These are phyloP conservation scores for Phytophthora tentaculata DNA, from an alignment of 352 stramenopile species.

Conservation along the genomic window DNA sequence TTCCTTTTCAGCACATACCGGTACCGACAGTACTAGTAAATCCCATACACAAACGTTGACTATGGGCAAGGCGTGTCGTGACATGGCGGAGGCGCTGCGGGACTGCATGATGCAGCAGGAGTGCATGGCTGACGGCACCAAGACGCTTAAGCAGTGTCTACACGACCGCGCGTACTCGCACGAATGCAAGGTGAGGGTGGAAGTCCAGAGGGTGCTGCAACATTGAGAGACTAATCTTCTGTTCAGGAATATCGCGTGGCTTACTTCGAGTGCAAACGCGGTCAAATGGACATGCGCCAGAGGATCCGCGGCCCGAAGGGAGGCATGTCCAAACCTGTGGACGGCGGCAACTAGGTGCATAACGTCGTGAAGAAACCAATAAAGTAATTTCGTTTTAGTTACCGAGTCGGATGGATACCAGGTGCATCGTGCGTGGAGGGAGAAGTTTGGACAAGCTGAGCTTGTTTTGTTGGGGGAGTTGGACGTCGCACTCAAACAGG, in stretches of 20 bases:
- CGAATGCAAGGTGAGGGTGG: conserved; percentile 64
- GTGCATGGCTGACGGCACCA: conserved; percentile 80
- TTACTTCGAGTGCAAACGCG: conserved; percentile 89
- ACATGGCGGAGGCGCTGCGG: conserved; percentile 82
- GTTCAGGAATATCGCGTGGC: conserved; percentile 71
- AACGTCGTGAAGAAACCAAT: neutral
- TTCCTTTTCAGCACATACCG: too few species aligned
- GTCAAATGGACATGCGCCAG: conserved; percentile 86
- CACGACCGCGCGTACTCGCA: conserved; percentile 65
- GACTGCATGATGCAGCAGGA: conserved; percentile 82
- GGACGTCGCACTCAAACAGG: conserved; percentile 50
- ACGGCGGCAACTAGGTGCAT: conserved; percentile 22
- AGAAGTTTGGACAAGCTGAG: conserved; percentile 23
- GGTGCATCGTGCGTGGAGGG: conserved; percentile 10
- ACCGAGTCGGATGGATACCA: conserved; percentile 22
- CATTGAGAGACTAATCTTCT: conserved; percentile 3
- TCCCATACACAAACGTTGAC: too few species aligned
- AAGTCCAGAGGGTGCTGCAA: neutral
- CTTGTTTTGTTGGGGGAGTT: conserved; percentile 18
- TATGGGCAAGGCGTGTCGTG: conserved; percentile 86
- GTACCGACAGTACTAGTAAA: too few species aligned
- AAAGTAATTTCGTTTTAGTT: neutral
- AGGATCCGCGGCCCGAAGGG: conserved; percentile 81
- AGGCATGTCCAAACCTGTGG: conserved; percentile 58
- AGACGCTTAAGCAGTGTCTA: conserved; percentile 81